These are phyloP conservation scores for Crucibulum laeve DNA, from an alignment of 768 basidiomycete genomes.

Conservation along the genomic window DNA sequence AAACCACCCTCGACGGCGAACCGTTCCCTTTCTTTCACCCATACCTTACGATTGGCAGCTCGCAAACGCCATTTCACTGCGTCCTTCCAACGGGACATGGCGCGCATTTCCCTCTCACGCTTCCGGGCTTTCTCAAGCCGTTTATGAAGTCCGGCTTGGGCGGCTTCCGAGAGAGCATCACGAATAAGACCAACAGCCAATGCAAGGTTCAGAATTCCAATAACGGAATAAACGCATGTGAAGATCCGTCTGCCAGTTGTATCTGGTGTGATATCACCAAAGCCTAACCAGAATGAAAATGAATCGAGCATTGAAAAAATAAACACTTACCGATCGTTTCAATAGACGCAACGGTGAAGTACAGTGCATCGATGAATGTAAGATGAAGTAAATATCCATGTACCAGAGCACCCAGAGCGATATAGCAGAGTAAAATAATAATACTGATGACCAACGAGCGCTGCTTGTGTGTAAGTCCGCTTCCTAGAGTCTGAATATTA, in stretches of 20 bases:
- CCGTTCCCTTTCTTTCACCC: conserved; percentile 38
- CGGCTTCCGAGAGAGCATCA: conserved; percentile 69
- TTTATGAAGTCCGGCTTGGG: conserved; percentile 59
- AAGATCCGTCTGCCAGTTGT: conserved; percentile 53
- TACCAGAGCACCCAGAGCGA: conserved; percentile 67
- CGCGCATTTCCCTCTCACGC: conserved; percentile 43
- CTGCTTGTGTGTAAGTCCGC: conserved; percentile 78
- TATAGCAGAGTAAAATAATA: conserved; percentile 68
- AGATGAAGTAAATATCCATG: conserved; percentile 50
- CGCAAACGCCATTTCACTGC: conserved; percentile 65
- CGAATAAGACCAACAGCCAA: conserved; percentile 61
- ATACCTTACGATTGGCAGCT: conserved; percentile 42
- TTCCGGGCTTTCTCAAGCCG: conserved; percentile 44
- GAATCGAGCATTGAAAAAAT: conserved; percentile 2
- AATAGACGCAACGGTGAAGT: conserved; percentile 71
- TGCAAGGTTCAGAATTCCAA: conserved; percentile 62
- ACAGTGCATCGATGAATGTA: conserved; percentile 70
- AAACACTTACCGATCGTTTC: conserved; percentile 54
- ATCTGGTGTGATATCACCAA: conserved; percentile 68
- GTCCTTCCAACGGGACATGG: conserved; percentile 50
- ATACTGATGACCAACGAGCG: conserved; percentile 75
- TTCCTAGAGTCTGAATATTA: conserved; percentile 39
- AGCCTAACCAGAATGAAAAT: conserved; percentile 31
- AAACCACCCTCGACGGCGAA: background rate
- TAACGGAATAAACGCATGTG: conserved; percentile 48